Evolutionary conservation across 2,329 filamentous ascomycete genomes (phyloP), one percentile per base, ranked within the genome.

Genomic region (Penicillium polonicum): DNA sequence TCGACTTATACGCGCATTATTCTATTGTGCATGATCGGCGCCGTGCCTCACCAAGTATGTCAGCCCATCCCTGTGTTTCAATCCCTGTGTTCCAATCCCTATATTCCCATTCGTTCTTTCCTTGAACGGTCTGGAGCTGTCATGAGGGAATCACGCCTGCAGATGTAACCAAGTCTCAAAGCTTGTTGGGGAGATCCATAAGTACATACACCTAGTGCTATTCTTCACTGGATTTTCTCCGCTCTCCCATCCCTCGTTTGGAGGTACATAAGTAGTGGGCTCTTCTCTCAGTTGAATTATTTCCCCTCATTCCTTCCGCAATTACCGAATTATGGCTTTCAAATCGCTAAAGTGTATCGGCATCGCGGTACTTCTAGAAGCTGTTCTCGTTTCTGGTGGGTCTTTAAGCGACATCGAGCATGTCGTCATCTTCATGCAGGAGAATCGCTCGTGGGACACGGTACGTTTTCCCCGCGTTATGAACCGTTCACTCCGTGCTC

Each of bases 371-470:
- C 53, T 68, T 12, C 45, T 68, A 23, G 58, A 53, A 45, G 63
- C 58, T 35, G 57, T 48, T 17, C 64, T 62, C 13, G 64, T 65
- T 29, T 62, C 58, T 4, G 78, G 73, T 5, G 75, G 73, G 2
- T 79, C 78, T 8, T 70, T 82, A 35, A 74, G 74, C 27, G 81
- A 83, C 56, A 81, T 84, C 57, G 76, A 84, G 25, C 82, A 85
- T 80, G 81, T 84, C 29, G 77, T 84, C 12, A 77, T 84, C 12
- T 84, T 84, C 70, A 84, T 84, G 82, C 82, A 83, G 65, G 80
- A 80, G 60, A 80, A 79, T 55, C 68, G 78, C 42, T 71, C 74
- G 33, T 76, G 72, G 65, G 73, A 76, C 48, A 71, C 65, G 36
- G 74, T 74, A 70, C 43, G 68, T 43, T 15, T 50, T 31, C 12